Evolutionary conservation across 2,329 filamentous ascomycete genomes (phyloP), one percentile per base, ranked within the genome.

Genomic region (Cercospora janseana): DNA sequence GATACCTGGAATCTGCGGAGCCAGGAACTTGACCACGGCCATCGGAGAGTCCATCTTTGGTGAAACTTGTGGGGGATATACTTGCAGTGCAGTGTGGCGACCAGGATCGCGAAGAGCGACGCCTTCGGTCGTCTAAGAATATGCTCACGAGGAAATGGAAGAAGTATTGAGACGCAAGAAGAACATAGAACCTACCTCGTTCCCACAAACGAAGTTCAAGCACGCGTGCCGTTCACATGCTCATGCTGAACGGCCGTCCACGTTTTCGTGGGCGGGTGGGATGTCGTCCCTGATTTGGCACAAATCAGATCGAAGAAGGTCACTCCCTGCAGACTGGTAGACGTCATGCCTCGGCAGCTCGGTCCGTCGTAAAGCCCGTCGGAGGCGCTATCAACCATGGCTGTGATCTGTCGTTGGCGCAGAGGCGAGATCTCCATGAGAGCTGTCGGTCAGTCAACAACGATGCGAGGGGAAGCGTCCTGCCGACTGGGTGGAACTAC

Each of bases 1-100:
- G 6, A 87, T 72, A 7, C 83, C 70, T 0, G 86, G 85, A 2
- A 87, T 62, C 56, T 79, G 75, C 7, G 80, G 77, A 20, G 82
- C 56, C n/a, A 81, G 54, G 51, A 70, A 63, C 38, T 66, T 69
- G 46, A 65, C 23, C 16, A 58, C 16, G 18, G 23, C 50, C 32
- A 45, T 40, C 23, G 47, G 49, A 20, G 54, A 53, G 43, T 49
- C 50, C 50, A 52, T 52, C 2, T 3, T 26, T 16, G 29, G 26
- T 18, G 15, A 15, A 1, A n/a, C n/a, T 16, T 6, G 4, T 47
- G 15, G 27, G 3, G 6, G 32, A 28, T 9, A 3, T 13, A 8
- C 4, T 29, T 16, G 8, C 23, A 31, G 12, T 13, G 10, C 10
- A 44, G 18, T 29, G 41, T 15, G 18, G 16, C 15, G 18, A 13